Conservation (phyloP, 179 eudicot species). For the Beta corolliflora region DNA sequence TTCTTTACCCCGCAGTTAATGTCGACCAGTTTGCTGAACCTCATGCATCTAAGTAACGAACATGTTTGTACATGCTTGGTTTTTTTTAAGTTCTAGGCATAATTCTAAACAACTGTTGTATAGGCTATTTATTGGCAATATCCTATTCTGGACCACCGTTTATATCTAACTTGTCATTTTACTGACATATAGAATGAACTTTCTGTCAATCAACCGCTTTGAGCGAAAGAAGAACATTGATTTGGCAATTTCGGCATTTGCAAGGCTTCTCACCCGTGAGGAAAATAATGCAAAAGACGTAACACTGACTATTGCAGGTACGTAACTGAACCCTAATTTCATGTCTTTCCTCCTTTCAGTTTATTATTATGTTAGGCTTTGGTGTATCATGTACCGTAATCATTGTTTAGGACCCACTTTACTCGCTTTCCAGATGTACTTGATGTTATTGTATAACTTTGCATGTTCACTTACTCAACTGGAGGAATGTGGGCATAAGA, state of each 20-base stretch:
- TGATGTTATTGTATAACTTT: not conserved
- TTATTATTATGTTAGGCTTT: not conserved
- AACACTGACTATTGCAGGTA: slow-evolving; percentile 75
- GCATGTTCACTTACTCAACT: not conserved
- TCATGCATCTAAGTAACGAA: slow-evolving; percentile 62
- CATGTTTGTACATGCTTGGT: slow-evolving; percentile 48
- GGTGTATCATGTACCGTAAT: not conserved
- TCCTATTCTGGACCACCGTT: not conserved
- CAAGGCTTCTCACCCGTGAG: slow-evolving; percentile 56
- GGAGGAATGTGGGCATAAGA: not conserved
- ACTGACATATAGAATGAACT: slow-evolving; percentile 56
- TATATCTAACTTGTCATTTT: slow-evolving; percentile 8
- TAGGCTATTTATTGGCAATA: not conserved
- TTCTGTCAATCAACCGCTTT: slow-evolving; percentile 91
- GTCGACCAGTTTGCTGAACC: slow-evolving; percentile 72
- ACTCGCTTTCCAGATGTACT: too few species aligned
- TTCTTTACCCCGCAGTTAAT: slow-evolving; percentile 93
- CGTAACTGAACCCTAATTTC: slow-evolving; percentile 15
- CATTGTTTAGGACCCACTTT: not conserved
- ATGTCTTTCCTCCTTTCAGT: not conserved
- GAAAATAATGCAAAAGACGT: slow-evolving; percentile 30
- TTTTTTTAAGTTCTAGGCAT: slow-evolving; percentile 44
- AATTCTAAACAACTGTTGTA: not conserved
- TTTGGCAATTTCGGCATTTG: slow-evolving; percentile 86
- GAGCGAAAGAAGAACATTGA: slow-evolving; percentile 94